Percentiles rank a stretch among this genome's conserved stretches.
phyloP scores from a whole-genome alignment of 495 filamentous ascomycete species.

The Apodospora peruviana region DNA sequence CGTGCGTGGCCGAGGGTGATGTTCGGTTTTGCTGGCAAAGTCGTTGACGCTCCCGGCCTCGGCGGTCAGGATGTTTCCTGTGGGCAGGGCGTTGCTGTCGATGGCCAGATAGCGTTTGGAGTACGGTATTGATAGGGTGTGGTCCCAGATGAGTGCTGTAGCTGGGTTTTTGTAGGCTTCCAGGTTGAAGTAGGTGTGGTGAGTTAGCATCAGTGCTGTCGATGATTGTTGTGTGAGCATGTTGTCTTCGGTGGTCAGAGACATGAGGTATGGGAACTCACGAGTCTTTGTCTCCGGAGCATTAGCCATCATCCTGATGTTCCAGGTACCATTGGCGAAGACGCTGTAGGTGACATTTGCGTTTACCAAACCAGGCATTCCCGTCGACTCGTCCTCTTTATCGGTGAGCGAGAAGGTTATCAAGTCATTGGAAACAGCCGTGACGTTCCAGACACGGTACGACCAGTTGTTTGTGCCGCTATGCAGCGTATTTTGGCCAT shows the following conservation, averaged over 20 bases:
- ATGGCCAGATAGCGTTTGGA: constrained; percentile 57
- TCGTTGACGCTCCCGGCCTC: constrained; percentile 53
- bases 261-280: constrained; percentile 16
- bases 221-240: constrained; percentile 28
- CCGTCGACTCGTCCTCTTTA: constrained; percentile 48
- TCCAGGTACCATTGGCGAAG: constrained; percentile 31
- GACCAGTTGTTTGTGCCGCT: constrained; percentile 51
- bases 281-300: constrained; percentile 35
- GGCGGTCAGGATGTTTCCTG: constrained; percentile 55
- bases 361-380: constrained; percentile 67
- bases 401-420: constrained; percentile 74
- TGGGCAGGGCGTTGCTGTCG: constrained; percentile 62
- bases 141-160: constrained; percentile 56
- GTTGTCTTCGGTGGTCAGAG: background rate
- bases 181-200: constrained; percentile 79
- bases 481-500: constrained; percentile 49
- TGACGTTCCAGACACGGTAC: constrained; percentile 39
- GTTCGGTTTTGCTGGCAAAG: constrained; percentile 52
- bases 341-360: constrained; percentile 64
- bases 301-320: constrained; percentile 39
- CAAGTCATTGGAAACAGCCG: constrained; percentile 50
- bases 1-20: constrained; percentile 61
- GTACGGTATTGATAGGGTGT: constrained; percentile 62
- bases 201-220: constrained; percentile 58
- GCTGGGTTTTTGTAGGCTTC: constrained; percentile 58